Conservation (phyloP, 257 asterid species). For the Solanum corneliomulleri region DNA sequence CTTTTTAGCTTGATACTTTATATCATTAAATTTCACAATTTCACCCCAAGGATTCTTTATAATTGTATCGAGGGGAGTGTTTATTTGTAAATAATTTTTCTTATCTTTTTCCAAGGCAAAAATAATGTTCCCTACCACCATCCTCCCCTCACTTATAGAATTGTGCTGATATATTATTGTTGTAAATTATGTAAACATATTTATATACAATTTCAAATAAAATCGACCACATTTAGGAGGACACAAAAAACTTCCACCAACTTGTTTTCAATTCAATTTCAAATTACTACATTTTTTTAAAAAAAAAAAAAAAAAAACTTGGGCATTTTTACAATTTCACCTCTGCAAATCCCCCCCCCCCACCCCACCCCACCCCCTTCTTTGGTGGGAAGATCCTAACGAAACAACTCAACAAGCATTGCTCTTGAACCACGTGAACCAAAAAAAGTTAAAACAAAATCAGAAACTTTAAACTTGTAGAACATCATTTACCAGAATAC, state of each 20-base stretch:
- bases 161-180: neutral
- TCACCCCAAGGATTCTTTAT: neutral
- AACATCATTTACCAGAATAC: constrained; percentile 14
- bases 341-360: neutral
- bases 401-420: neutral
- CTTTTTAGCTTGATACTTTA: neutral
- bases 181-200: neutral
- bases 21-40: neutral
- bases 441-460: neutral
- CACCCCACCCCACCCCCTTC: neutral
- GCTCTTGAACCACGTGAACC: constrained; percentile 4
- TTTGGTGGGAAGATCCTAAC: neutral
- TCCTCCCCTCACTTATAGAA: neutral
- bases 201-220: neutral
- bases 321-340: neutral
- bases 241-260: neutral
- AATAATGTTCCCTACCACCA: neutral
- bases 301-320: neutral
- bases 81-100: neutral
- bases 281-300: neutral
- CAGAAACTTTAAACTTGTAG: neutral
- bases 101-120: neutral
- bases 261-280: neutral
- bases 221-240: neutral
- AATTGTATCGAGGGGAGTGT: neutral